Evolutionary conservation across 2,329 filamentous ascomycete genomes (phyloP), one percentile per base, ranked within the genome.

Genomic region (Sporothrix brasiliensis): DNA sequence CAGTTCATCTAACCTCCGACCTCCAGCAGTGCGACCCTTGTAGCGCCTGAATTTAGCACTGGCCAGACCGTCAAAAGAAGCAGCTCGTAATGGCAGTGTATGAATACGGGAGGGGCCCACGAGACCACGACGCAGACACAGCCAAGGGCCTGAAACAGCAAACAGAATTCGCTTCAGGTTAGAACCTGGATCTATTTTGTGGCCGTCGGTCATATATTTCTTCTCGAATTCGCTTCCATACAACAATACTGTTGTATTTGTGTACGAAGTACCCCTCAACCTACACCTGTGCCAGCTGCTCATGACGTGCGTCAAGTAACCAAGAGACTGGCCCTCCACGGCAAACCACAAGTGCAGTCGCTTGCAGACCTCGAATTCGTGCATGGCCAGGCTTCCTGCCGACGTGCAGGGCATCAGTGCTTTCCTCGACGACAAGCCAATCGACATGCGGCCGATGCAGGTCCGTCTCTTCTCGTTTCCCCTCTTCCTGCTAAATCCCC

Each of bases 231-330:
- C 9, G 41, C 9, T 41, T 24, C 34, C 41, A 60, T 60, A 21
- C 34, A 19, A 34, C 56, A 34, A 24, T 24, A 24, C 24, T 24
- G 24, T 24, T 24, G 41, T 41, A 6, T 41, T 14, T 39, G 56
- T 60, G 19, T 21, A 24, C 24, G 2, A 24, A 24, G 24, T 24
- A 41, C 30, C 56, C 30, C 30, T 39, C 56, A 60, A 34, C 56
- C 19, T 41, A 7, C 1, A 11, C 49, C 19, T 41, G 39, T 63
- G 58, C 21, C 58, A 47, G 44, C 39, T 61, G 9, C 56, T 24
- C 58, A 63, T 63, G 58, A 63, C 58, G 58, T 63, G 58, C 58
- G 39, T 63, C 58, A 63, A 63, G 34, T 34, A 41, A 63, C 58
- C 58, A 47, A 44, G 58, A 63, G 58, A 16, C 58, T 47, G 39